Conservation (phyloP, 2,329 filamentous ascomycete genomes). For the Lasiodiplodia sp. region DNA sequence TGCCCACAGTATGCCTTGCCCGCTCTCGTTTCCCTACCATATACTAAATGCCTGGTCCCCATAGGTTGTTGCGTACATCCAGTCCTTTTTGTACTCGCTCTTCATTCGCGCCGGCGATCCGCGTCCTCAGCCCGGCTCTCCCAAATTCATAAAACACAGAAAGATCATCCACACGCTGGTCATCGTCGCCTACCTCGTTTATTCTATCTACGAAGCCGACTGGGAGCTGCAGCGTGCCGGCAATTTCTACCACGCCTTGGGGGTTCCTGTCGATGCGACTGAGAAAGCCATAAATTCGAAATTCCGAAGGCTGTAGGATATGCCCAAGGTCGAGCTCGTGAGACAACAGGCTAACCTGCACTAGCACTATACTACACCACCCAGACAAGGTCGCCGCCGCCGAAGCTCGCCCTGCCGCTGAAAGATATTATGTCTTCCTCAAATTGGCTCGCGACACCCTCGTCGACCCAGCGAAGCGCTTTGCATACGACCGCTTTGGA, state of each 20-base stretch:
- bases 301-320: constrained; percentile 72
- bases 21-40: not conserved
- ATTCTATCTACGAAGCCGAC: constrained; percentile 93
- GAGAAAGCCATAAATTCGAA: constrained; percentile 82
- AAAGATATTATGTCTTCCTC: constrained; percentile 77
- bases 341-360: not conserved
- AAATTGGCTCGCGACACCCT: constrained; percentile 85
- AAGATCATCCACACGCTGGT: constrained; percentile 84
- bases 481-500: constrained; percentile 90
- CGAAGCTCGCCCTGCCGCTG: constrained; percentile 48
- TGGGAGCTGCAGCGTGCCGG: constrained; percentile 74
- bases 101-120: constrained; percentile 89
- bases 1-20: constrained; percentile 61
- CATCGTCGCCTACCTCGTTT: constrained; percentile 82
- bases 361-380: constrained; percentile 68
- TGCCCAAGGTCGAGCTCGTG: not conserved
- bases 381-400: constrained; percentile 76
- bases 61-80: constrained; percentile 77
- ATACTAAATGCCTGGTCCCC: not conserved
- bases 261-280: constrained; percentile 70
- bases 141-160: constrained; percentile 75
- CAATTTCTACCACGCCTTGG: constrained; percentile 81
- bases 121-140: constrained; percentile 72
- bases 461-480: constrained; percentile 75
- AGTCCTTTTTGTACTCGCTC: constrained; percentile 84